A percentile compares a stretch with the other conserved stretches of the same genome.
Conservation (phyloP, 805 yeast genomes). For the Metschnikowia proteae region DNA sequence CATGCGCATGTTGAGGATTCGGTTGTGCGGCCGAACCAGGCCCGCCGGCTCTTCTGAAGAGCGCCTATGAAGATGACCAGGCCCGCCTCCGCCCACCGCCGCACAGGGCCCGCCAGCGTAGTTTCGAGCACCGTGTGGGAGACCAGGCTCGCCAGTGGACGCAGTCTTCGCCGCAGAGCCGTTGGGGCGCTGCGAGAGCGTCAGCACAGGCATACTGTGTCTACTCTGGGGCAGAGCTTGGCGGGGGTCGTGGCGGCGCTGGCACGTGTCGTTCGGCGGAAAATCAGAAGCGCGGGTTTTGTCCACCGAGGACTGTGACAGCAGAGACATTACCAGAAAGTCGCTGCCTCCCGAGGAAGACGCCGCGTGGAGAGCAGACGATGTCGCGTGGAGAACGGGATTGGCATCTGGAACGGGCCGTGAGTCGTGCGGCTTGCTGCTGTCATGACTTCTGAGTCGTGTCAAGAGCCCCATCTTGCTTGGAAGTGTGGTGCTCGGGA, state of each 20-base stretch:
- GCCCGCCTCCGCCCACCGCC: no score
- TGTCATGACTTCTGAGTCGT: constrained; percentile 15
- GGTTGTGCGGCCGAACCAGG: background rate
- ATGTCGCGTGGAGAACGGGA: background rate
- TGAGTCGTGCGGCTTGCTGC: constrained; percentile 1
- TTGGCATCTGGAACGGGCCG: background rate
- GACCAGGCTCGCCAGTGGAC: background rate
- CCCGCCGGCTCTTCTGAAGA: background rate
- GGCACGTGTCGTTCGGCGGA: background rate
- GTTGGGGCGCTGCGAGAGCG: background rate
- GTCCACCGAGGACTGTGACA: constrained; percentile 27
- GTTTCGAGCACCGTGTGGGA: no score
- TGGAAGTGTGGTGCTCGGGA: background rate
- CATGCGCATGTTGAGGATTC: background rate
- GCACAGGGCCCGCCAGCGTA: no score
- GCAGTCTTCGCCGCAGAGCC: background rate
- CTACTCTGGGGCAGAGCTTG: background rate
- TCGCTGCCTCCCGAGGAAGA: constrained; percentile 25
- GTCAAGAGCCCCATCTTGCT: constrained; percentile 21
- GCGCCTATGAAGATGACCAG: no score
- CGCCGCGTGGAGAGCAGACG: background rate
- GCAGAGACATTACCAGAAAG: constrained; percentile 29
- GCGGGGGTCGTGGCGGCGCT: background rate
- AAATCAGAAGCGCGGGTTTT: background rate
- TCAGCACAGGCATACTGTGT: constrained; percentile 7